phyloP scores from a whole-genome alignment of 495 filamentous ascomycete species.

The Durotheca rogersii region DNA sequence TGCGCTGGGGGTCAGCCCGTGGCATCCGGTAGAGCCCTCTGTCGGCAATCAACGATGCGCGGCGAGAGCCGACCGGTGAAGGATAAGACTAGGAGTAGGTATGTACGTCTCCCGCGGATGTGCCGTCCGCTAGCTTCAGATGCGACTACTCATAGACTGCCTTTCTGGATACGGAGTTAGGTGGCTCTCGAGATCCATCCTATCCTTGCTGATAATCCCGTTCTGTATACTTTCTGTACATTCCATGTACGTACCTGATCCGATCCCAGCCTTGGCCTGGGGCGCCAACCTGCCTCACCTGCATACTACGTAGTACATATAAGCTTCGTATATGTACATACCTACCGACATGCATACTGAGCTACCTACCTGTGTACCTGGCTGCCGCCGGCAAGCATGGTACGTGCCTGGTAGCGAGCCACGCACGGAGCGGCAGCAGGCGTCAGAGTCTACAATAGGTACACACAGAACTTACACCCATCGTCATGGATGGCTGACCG shows the following conservation, averaged over 20 bases:
- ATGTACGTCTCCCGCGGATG: constrained; percentile 23
- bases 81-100: constrained; percentile 32
- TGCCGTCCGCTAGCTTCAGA: constrained; percentile 29
- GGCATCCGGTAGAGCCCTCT: constrained; percentile 24
- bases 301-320: neutral
- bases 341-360: too few relatives aligned
- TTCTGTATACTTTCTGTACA: constrained; percentile 25
- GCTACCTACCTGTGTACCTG: too few relatives aligned
- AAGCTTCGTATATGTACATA: too few relatives aligned
- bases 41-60: constrained; percentile 31
- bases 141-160: constrained; percentile 26
- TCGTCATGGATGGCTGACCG: constrained; percentile 23
- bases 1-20: constrained; percentile 1
- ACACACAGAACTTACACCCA: constrained; percentile 13
- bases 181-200: too few relatives aligned
- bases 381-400: too few relatives aligned
- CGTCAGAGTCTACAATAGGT: too few relatives aligned
- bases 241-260: constrained; percentile 27
- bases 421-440: too few relatives aligned
- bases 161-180: too few relatives aligned
- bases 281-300: constrained; percentile 12
- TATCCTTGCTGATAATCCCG: constrained; percentile 1
- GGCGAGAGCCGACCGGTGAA: constrained; percentile 32
- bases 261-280: constrained; percentile 28
- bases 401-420: too few relatives aligned